Percentiles rank a stretch among this genome's conserved stretches.
Conservation (phyloP, 257 asterid species). For the Solanum appendiculatum region DNA sequence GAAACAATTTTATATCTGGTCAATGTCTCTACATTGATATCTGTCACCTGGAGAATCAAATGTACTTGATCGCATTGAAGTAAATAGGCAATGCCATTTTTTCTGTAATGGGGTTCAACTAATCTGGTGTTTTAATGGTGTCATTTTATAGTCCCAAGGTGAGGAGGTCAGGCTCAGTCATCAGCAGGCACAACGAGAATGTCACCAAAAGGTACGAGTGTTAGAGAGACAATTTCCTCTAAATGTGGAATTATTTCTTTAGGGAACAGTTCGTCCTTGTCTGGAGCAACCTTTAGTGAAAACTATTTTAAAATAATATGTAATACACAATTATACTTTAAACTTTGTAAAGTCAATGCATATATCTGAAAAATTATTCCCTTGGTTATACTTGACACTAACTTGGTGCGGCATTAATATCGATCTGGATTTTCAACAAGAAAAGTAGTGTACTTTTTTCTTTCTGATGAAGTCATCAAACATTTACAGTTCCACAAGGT, state of each 20-base stretch:
- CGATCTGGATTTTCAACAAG: background rate
- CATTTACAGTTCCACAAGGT: slow-evolving; percentile 76
- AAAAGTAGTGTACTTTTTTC: background rate
- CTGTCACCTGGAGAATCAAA: background rate
- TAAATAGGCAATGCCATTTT: too few relatives aligned
- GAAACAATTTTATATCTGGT: background rate
- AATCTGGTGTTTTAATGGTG: background rate
- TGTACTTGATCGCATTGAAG: background rate
- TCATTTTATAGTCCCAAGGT: slow-evolving; percentile 37
- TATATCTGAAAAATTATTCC: background rate
- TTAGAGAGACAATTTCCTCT: background rate
- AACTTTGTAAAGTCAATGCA: background rate
- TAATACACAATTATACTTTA: background rate
- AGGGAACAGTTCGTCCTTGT: background rate
- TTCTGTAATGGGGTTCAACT: background rate
- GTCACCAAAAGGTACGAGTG: slow-evolving; percentile 55
- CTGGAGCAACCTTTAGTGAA: background rate
- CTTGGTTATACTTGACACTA: background rate
- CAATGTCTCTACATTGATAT: background rate
- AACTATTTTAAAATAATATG: background rate
- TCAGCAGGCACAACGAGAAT: slow-evolving; percentile 67
- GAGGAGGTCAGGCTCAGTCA: slow-evolving; percentile 60
- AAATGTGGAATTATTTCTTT: background rate
- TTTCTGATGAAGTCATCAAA: background rate
- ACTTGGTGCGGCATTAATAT: background rate